phyloP scores from a whole-genome alignment of 2,329 filamentous ascomycete genomes.

The Phoma sp. region DNA sequence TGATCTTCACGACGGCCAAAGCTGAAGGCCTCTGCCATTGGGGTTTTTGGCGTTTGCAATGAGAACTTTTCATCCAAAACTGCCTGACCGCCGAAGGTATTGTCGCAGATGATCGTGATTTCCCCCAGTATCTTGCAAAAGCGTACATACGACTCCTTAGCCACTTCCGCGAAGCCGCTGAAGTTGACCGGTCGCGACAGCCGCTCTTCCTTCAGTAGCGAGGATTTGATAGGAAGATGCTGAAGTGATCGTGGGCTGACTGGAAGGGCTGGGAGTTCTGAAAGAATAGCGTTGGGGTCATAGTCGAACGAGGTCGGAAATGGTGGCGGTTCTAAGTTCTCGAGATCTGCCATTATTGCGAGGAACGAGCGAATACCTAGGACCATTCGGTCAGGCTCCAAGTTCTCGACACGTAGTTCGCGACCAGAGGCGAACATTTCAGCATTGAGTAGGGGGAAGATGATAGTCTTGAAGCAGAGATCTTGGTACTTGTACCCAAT shows the following conservation, averaged over 20 bases:
- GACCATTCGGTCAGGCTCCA: conserved; percentile 97
- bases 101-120: conserved; percentile 95
- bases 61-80: conserved; percentile 94
- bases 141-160: conserved; percentile 83
- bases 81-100: conserved; percentile 95
- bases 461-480: conserved; percentile 87
- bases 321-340: conserved; percentile 82
- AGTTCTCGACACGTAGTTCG: conserved; percentile 84
- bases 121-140: conserved; percentile 97
- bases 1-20: conserved; percentile 85
- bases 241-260: conserved; percentile 43
- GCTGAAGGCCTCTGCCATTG: conserved; percentile 91
- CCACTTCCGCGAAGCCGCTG: conserved; percentile 71
- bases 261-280: conserved; percentile 42
- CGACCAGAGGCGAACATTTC: conserved; percentile 80
- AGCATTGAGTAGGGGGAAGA: conserved; percentile 94
- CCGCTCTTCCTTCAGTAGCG: conserved; percentile 64
- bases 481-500: conserved; percentile 94
- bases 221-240: conserved; percentile 42
- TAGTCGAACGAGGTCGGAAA: conserved; percentile 74
- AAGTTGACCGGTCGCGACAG: conserved; percentile 69
- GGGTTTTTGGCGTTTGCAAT: conserved; percentile 86
- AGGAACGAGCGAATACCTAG: conserved; percentile 94
- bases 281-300: conserved; percentile 52
- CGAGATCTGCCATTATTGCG: conserved; percentile 89